Base-by-base conservation (phyloP, 1,284 basidiomycete genomes). In the Rhizoctonia solani region DNA sequence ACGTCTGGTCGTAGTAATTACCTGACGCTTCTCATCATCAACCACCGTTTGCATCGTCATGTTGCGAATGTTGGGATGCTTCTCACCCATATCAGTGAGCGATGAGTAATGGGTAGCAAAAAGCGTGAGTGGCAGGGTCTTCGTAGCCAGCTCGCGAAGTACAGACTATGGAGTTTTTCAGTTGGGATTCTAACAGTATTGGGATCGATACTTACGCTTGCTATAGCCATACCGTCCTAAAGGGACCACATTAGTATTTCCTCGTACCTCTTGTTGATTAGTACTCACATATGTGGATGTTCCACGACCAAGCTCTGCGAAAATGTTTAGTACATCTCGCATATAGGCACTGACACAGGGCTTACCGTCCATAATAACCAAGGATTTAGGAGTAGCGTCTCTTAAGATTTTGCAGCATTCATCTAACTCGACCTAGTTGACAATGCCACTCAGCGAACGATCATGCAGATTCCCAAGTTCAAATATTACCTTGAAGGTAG, bases 31-130 rank as follows among this genome's bases (percentile, higher is more conserved):
- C 70, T 90, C 88, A 66, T 97, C 93, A 74, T 97, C 92, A 1
- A 98, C 90, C 61, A 92, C 83, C 0, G 94, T 97, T 49, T 89
- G 84, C 95, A 98, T 97, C 76, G 95, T 88, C 88, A 95, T 95
- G 70, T 88, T 91, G 65, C 91, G 84, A 72, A 98, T 92, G 74
- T 95, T 96, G 0, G 93, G 92, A 74, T 98, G 95, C 73, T 95
- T 94, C 1, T 85, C 82, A 75, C 89, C 93, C 75, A 94, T 92
- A 72, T 93, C 90, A 4, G 92, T 93, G 44, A 95, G 79, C 1
- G 90, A 89, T 0, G 91, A 91, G 69, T 94, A 95, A 75, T 95
- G 92, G 0, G 92, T 94, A 1, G 90, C 90, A 73, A 93, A 93
- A 78, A 92, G 91, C 3, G 88, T 85, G 11, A 98, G 79, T 4